A percentile compares a stretch with the other conserved stretches of the same genome.
Evolutionary conservation across 208 protist species (phyloP).

Genomic region (Leishmania martiniquensis): DNA sequence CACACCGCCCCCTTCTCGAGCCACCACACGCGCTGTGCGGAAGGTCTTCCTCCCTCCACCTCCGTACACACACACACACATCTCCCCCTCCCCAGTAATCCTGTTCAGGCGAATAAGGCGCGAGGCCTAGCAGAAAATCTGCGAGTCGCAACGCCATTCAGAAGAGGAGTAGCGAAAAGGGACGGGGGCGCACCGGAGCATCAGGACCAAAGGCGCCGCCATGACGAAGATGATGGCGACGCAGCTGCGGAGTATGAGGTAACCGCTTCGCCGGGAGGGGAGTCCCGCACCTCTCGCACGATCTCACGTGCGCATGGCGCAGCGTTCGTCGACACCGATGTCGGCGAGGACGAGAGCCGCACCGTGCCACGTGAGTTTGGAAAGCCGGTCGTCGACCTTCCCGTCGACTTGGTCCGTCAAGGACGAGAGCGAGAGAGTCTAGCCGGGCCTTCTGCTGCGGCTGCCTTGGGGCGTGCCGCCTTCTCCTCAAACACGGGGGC

Average conservation of each 20-base stretch:
- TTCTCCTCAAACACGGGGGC: constrained; percentile 32
- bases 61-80: not conserved
- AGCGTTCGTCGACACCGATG: not conserved
- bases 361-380: constrained; percentile 11
- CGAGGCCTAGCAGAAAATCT: not conserved
- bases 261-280: not conserved
- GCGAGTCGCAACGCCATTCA: not conserved
- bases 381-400: not conserved
- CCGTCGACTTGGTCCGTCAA: not conserved
- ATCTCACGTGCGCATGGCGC: constrained; percentile 9
- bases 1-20: no score
- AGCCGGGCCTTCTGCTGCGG: not conserved
- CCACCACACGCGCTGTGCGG: no score
- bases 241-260: not conserved
- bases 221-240: not conserved
- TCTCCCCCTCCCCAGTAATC: not conserved
- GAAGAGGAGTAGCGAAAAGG: not conserved
- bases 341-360: constrained; percentile 9
- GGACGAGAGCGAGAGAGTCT: not conserved
- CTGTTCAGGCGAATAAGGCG: not conserved
- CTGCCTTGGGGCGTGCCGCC: constrained; percentile 6
- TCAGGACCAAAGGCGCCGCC: not conserved
- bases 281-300: constrained; percentile 24
- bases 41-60: no score
- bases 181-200: no score